Percentiles rank a stretch among this genome's conserved stretches.
These are phyloP conservation scores for Hansenula lynferdii DNA, from an alignment of 1,139 yeast genomes.

Conservation along the genomic window DNA sequence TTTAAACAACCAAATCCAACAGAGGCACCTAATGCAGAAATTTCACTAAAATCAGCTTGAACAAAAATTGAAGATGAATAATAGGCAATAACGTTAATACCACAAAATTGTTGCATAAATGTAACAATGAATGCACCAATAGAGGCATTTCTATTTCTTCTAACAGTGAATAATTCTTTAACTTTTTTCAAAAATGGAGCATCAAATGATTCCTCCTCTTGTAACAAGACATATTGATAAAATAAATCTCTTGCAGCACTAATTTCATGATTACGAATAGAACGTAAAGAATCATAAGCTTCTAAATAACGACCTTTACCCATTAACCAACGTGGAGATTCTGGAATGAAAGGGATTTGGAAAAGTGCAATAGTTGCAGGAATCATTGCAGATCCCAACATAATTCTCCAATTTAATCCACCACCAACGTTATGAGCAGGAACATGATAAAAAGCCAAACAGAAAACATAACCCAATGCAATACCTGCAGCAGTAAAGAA, in stretches of 20 bases:
- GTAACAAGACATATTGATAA: conserved; percentile 61
- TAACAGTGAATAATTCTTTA: conserved; percentile 54
- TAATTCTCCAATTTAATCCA: conserved; percentile 73
- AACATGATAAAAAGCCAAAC: conserved; percentile 54
- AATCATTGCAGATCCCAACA: conserved; percentile 73
- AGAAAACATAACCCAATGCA: conserved; percentile 72
- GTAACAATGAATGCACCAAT: conserved; percentile 77
- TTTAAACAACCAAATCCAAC: conserved; percentile 86
- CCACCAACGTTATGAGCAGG: conserved; percentile 38
- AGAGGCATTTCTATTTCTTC: conserved; percentile 83
- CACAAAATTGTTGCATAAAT: conserved; percentile 93
- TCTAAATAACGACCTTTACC: conserved; percentile 55
- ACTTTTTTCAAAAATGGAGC: conserved; percentile 49
- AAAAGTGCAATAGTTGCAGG: conserved; percentile 63
- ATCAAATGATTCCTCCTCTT: conserved; percentile 59
- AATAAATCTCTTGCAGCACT: conserved; percentile 76
- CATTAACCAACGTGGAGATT: conserved; percentile 79
- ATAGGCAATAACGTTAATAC: conserved; percentile 84
- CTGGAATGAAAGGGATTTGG: conserved; percentile 71
- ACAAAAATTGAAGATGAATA: conserved; percentile 71
- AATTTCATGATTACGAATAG: conserved; percentile 46
- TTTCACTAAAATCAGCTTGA: conserved; percentile 58
- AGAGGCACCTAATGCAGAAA: conserved; percentile 68
- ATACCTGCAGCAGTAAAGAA: conserved; percentile 86
- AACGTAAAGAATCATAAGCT: conserved; percentile 47